These are phyloP conservation scores for Colletotrichum limetticola DNA, from an alignment of 2,329 filamentous ascomycete genomes.

Conservation along the genomic window DNA sequence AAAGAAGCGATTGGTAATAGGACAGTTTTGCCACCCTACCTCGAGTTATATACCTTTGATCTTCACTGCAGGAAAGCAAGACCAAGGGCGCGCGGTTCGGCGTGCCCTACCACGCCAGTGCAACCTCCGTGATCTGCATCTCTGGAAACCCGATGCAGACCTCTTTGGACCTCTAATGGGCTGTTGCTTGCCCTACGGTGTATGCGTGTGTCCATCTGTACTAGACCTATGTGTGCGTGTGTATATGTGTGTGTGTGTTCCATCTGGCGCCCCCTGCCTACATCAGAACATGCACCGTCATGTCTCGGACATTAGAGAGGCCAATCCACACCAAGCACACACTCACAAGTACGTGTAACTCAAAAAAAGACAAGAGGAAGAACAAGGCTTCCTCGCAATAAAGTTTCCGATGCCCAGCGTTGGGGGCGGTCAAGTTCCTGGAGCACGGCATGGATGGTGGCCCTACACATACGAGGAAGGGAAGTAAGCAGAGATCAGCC, in stretches of 20 bases:
- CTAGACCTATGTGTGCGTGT: background rate
- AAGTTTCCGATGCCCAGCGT: background rate
- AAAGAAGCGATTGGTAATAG: background rate
- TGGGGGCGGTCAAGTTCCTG: background rate
- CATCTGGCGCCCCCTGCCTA: conserved; percentile 7
- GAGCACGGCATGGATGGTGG: background rate
- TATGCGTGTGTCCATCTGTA: background rate
- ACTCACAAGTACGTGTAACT: background rate
- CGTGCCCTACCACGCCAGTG: background rate
- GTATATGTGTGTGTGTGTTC: background rate
- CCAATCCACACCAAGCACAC: background rate
- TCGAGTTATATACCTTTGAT: conserved; percentile 26
- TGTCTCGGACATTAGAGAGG: background rate
- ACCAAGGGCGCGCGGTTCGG: background rate
- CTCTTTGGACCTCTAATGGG: background rate
- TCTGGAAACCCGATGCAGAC: background rate
- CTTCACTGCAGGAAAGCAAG: background rate
- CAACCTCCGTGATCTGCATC: conserved; percentile 7
- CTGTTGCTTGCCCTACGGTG: background rate
- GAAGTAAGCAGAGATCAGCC: background rate
- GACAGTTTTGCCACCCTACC: conserved; percentile 24
- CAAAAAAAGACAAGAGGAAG: background rate
- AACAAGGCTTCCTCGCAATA: background rate
- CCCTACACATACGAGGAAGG: background rate
- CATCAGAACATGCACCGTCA: background rate